Percentiles rank a stretch among this genome's conserved stretches.
phyloP scores from a whole-genome alignment of 2,329 filamentous ascomycete genomes.

The Alternaria alternata region DNA sequence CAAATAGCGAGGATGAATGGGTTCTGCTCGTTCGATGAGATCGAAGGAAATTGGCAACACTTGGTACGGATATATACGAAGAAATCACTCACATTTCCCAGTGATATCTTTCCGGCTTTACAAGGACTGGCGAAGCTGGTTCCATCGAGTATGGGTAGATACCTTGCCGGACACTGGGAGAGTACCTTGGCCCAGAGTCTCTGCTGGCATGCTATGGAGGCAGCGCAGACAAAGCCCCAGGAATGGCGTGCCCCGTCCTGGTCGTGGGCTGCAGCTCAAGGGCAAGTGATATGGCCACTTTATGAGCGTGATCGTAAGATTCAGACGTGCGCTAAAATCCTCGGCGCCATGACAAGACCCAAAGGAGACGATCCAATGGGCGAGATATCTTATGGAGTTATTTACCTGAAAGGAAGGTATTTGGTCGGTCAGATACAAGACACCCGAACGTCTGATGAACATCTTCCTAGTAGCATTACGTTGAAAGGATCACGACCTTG shows the following conservation, averaged over 20 bases:
- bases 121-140: conserved; percentile 13
- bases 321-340: not conserved
- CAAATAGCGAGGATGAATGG: too few relatives aligned
- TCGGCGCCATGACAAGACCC: not conserved
- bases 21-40: not conserved
- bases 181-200: not conserved
- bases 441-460: too few relatives aligned
- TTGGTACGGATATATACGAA: conserved; percentile 3
- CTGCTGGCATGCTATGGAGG: not conserved
- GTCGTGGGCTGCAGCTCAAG: conserved; percentile 14
- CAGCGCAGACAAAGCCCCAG: not conserved
- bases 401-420: not conserved
- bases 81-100: conserved; percentile 5
- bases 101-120: conserved; percentile 15
- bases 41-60: not conserved
- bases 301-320: not conserved
- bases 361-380: conserved; percentile 12
- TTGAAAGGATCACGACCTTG: too few relatives aligned
- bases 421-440: not conserved
- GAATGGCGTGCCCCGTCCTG: conserved; percentile 15
- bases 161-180: conserved; percentile 16
- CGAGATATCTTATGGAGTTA: not conserved
- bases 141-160: conserved; percentile 3
- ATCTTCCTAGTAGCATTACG: too few relatives aligned
- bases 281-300: not conserved